Conservation (phyloP, 2,329 filamentous ascomycete genomes). For the Chrysoporthe cubensis region DNA sequence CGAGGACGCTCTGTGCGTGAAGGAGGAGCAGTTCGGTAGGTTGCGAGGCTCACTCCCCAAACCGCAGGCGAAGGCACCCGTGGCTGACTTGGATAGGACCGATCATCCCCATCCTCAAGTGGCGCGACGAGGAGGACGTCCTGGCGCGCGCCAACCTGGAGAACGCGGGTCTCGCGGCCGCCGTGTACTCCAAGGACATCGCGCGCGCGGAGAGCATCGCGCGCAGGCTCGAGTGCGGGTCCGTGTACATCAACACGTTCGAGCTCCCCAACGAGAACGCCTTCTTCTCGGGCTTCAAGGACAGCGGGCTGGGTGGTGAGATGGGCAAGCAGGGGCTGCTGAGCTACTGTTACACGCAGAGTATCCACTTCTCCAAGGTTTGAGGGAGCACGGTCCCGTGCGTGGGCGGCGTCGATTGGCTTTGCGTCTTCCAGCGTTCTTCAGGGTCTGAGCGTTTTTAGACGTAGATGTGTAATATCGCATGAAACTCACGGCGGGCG, state of each 20-base stretch:
- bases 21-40: conserved; percentile 64
- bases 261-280: conserved; percentile 38
- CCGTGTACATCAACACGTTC: conserved; percentile 60
- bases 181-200: conserved; percentile 60
- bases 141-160: conserved; percentile 58
- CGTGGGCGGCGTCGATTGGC: not conserved
- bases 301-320: conserved; percentile 41
- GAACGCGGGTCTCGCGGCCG: conserved; percentile 58
- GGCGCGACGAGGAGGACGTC: conserved; percentile 64
- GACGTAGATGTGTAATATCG: too few species aligned
- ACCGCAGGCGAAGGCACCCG: not conserved
- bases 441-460: too few species aligned
- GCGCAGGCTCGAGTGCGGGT: conserved; percentile 57
- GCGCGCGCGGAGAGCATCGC: conserved; percentile 56
- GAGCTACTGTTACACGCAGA: conserved; percentile 40
- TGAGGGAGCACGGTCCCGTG: not conserved
- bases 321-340: conserved; percentile 41
- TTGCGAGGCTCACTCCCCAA: conserved; percentile 12
- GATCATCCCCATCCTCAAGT: conserved; percentile 65
- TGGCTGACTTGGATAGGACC: conserved; percentile 46
- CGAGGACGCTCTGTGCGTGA: conserved; percentile 57
- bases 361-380: conserved; percentile 38
- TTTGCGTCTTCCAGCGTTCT: not conserved
- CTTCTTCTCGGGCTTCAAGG: conserved; percentile 40
- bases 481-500: too few species aligned